Evolutionary conservation across 2,329 filamentous ascomycete species (phyloP).

Genomic region (Monascus ruber): DNA sequence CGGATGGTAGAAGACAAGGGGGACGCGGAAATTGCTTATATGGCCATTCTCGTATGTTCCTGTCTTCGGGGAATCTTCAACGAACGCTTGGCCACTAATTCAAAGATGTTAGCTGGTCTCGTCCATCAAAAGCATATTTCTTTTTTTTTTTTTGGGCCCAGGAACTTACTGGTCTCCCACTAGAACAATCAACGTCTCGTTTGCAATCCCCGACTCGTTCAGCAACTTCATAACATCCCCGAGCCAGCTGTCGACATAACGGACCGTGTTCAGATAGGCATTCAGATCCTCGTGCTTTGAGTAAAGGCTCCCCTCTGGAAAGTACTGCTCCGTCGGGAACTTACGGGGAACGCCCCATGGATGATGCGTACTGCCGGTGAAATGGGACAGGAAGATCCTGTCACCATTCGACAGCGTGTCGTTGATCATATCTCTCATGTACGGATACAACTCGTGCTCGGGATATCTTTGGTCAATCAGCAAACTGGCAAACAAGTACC

Average conservation of each 20-base stretch:
- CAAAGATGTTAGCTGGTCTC: neutral
- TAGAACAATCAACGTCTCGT: conserved; percentile 35
- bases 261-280: conserved; percentile 32
- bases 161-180: conserved; percentile 30
- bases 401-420: conserved; percentile 12
- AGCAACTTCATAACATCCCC: conserved; percentile 29
- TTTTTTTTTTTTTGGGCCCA: neutral
- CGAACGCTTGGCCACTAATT: conserved; percentile 30
- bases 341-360: conserved; percentile 28
- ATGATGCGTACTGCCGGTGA: conserved; percentile 29
- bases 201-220: conserved; percentile 32
- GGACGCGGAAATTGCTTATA: conserved; percentile 34
- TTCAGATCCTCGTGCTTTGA: conserved; percentile 26
- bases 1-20: conserved; percentile 35
- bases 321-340: conserved; percentile 17
- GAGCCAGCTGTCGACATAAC: conserved; percentile 30
- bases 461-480: conserved; percentile 14
- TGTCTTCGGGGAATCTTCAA: conserved; percentile 26
- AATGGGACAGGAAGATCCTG: conserved; percentile 20
- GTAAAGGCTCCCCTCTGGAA: conserved; percentile 7
- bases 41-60: conserved; percentile 35
- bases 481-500: no score
- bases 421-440: conserved; percentile 24
- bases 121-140: neutral
- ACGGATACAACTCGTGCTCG: conserved; percentile 29